Evolutionary conservation across 306 rosid genomes (phyloP).

Genomic region (Fragaria vesca): DNA sequence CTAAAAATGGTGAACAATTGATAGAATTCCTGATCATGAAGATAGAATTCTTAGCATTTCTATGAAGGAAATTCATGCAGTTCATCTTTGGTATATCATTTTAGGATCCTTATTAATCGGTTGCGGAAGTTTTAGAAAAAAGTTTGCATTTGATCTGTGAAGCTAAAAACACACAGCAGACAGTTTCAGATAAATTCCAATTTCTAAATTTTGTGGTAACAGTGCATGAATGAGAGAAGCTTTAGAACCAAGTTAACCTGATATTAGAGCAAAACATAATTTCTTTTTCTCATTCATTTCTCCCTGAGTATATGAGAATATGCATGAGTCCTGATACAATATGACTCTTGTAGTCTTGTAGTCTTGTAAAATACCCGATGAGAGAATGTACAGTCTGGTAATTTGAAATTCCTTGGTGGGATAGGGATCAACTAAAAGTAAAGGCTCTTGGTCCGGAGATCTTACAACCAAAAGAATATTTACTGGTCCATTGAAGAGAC

Average conservation of each 20-base stretch:
- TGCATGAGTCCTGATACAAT: background rate
- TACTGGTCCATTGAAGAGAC: slow-evolving; percentile 38
- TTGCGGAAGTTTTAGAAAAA: no score
- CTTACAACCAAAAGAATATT: slow-evolving; percentile 20
- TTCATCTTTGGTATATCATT: no score
- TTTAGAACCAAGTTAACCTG: background rate
- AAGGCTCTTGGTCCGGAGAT: slow-evolving; percentile 4
- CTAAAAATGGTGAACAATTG: no score
- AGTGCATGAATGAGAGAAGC: background rate
- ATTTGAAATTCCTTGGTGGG: slow-evolving; percentile 9
- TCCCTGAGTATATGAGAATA: background rate
- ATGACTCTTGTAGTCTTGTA: background rate
- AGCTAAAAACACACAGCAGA: background rate
- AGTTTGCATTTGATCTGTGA: no score
- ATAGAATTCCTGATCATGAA: no score
- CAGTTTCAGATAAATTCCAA: background rate
- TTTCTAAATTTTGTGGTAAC: background rate
- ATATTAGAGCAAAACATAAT: background rate
- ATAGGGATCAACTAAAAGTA: slow-evolving; percentile 6
- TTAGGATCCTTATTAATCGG: no score
- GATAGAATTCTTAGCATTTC: no score
- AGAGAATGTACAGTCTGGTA: background rate
- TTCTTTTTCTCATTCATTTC: background rate
- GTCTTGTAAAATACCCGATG: background rate
- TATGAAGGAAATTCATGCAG: no score